Evolutionary conservation across 148 eudicot species (phyloP), one percentile per base, ranked within the genome.

Genomic region (Rhododendron kiyosumense): DNA sequence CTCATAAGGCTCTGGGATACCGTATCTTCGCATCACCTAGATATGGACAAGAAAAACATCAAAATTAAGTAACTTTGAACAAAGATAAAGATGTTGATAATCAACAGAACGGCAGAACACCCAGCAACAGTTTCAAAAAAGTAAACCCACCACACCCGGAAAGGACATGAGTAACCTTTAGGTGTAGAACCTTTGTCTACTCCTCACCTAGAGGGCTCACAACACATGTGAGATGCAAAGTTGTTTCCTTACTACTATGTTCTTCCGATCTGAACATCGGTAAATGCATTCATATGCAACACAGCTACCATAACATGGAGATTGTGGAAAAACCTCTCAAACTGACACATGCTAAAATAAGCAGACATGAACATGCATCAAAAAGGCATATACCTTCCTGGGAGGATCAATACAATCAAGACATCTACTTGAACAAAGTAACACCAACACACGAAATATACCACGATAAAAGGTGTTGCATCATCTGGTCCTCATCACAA

Each of bases 21-120:
- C 96, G 75, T 96, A 96, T 90, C 99, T 92, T 88, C 99, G 91
- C 99, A 96, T 96, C 65, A 96, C 99, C 99, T 96, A 69, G 17
- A 78, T 28, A 81, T 11, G 49, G 30, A 78, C 30, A 84, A 74
- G 12, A 76, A 74, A 15, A 43, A 6, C 26, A 34, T 18, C 67
- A 22, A 12, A 80, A 15, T 3, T 4, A 32, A 14, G 15, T 65
- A 65, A 8, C 30, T 65, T 65, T 28, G 38, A 30, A 32, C 38
- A 71, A 71, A 69, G 75, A 1, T 32, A 14, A 14, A 71, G 15
- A 26, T 26, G 6, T 26, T 26, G 34, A 20, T 26, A 30, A 14
- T 71, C 9, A 14, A 71, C 34, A 71, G 36, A 5, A 71, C 20
- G 18, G 15, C 36, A 14, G 38, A 71, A 71, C 14, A 71, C 8